Percentiles rank a stretch among this genome's conserved stretches.
These are phyloP conservation scores for Dalbergia cultrata DNA, from an alignment of 306 rosid species.

Conservation along the genomic window DNA sequence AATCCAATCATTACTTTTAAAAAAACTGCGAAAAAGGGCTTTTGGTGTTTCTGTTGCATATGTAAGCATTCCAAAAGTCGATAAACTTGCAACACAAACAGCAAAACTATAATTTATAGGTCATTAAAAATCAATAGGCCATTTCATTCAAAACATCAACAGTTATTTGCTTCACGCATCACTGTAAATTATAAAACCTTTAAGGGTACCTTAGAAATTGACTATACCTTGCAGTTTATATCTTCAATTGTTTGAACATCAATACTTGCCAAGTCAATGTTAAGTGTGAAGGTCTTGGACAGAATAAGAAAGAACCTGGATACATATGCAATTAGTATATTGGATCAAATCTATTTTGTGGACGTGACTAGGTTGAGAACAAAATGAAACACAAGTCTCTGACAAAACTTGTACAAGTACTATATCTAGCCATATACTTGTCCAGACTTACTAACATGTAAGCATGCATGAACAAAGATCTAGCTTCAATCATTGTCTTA, in stretches of 20 bases:
- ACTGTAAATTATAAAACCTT: slow-evolving; percentile 13
- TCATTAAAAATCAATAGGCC: neutral
- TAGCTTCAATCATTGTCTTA: slow-evolving; percentile 60
- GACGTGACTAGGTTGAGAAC: neutral
- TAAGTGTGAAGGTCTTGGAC: slow-evolving; percentile 70
- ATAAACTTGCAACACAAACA: slow-evolving; percentile 3
- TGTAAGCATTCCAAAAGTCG: neutral
- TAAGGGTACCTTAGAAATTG: slow-evolving; percentile 12
- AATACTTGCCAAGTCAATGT: slow-evolving; percentile 63
- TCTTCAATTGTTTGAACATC: slow-evolving; percentile 58
- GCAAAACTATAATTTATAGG: neutral
- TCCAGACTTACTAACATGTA: slow-evolving; percentile 61
- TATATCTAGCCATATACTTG: slow-evolving; percentile 83
- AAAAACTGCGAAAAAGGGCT: neutral
- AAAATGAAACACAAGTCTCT: neutral
- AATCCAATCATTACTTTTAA: neutral
- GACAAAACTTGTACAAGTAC: slow-evolving; percentile 8
- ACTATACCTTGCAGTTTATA: slow-evolving; percentile 62
- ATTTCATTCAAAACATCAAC: neutral
- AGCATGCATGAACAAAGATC: slow-evolving; percentile 78
- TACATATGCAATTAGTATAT: slow-evolving; percentile 31
- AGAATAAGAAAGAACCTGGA: slow-evolving; percentile 81
- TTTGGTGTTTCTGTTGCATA: neutral
- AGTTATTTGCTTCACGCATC: slow-evolving; percentile 7
- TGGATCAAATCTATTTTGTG: slow-evolving; percentile 21